Percentiles rank a stretch among this genome's conserved stretches.
These are phyloP conservation scores for Dalbergia cultrata DNA, from an alignment of 306 rosid species.

Conservation along the genomic window DNA sequence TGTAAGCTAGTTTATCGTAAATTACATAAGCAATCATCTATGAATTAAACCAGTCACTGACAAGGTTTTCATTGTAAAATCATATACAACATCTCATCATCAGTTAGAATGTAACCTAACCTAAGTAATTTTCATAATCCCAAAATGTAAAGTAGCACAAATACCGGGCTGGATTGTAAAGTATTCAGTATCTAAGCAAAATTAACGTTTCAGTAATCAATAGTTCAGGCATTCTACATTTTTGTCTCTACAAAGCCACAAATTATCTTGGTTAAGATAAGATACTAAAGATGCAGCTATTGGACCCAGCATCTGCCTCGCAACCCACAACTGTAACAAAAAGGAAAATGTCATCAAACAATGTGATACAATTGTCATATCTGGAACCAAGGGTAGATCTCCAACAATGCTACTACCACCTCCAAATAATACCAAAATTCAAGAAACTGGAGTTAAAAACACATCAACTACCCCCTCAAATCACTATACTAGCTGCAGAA, in stretches of 20 bases:
- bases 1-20: constrained; percentile 6
- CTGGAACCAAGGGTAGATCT: constrained; percentile 56
- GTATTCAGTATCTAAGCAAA: constrained; percentile 36
- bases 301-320: constrained; percentile 34
- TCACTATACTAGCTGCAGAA: constrained; percentile 39
- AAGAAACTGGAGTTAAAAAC: constrained; percentile 28
- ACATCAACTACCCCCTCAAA: constrained; percentile 39
- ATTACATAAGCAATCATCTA: constrained; percentile 20
- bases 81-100: constrained; percentile 22
- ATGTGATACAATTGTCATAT: constrained; percentile 39
- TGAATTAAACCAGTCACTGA: constrained; percentile 27
- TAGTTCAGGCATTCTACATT: constrained; percentile 30
- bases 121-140: constrained; percentile 28
- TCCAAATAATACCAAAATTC: constrained; percentile 42
- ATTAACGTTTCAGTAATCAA: constrained; percentile 24
- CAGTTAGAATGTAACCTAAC: constrained; percentile 28
- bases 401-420: constrained; percentile 43
- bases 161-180: constrained; percentile 13
- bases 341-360: constrained; percentile 35
- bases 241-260: constrained; percentile 3
- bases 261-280: constrained; percentile 21
- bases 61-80: constrained; percentile 34
- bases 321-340: constrained; percentile 31
- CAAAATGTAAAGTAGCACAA: constrained; percentile 12
- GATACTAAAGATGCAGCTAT: constrained; percentile 42